phyloP scores from a whole-genome alignment of 1,284 basidiomycete genomes.

The Heterobasidion annosum region DNA sequence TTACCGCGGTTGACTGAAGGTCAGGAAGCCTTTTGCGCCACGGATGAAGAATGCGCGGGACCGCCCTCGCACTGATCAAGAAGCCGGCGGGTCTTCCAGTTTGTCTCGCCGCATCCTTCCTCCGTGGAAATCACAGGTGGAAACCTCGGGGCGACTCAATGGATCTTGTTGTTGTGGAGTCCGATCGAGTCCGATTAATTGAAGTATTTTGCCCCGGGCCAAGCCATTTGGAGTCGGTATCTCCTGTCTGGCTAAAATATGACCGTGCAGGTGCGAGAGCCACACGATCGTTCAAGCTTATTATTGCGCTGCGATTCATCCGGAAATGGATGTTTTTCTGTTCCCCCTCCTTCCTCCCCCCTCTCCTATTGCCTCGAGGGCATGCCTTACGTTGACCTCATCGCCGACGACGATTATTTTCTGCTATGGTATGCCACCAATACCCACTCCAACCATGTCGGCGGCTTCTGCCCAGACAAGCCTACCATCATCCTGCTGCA shows the following conservation, averaged over 20 bases:
- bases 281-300: not conserved
- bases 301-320: not conserved
- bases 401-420: slow-evolving; percentile 54
- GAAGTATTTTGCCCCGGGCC: not conserved
- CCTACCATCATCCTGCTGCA: slow-evolving; percentile 62
- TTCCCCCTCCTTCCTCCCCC: not conserved
- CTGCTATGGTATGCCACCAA: slow-evolving; percentile 68
- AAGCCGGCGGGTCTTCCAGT: too few species aligned
- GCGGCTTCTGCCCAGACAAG: slow-evolving; percentile 55
- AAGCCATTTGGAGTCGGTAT: not conserved
- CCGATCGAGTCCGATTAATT: too few species aligned
- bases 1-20: too few species aligned
- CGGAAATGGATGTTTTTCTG: not conserved
- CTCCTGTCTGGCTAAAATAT: not conserved
- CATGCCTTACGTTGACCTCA: slow-evolving; percentile 68
- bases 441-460: slow-evolving; percentile 42
- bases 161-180: too few species aligned
- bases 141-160: too few species aligned
- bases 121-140: too few species aligned
- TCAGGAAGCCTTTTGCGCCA: too few species aligned
- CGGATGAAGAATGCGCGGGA: too few species aligned
- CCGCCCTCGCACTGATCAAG: too few species aligned
- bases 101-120: too few species aligned
- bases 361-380: not conserved
- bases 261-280: not conserved